These are phyloP conservation scores for Cyclotella sp. DNA, from an alignment of 108 stramenopile genomes.

Conservation along the genomic window DNA sequence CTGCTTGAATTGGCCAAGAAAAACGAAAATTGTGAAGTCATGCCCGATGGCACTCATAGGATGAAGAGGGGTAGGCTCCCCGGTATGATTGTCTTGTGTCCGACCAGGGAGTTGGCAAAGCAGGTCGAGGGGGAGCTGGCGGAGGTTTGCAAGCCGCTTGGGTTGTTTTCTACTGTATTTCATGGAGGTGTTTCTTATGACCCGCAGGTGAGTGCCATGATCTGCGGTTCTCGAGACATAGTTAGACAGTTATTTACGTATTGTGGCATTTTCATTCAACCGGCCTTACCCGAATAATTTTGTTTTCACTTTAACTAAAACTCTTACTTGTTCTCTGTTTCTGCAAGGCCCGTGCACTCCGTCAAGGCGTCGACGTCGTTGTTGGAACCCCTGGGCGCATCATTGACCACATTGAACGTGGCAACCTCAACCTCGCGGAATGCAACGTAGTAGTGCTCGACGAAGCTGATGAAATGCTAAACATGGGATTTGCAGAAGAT, in stretches of 20 bases:
- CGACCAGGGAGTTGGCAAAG: conserved; percentile 98
- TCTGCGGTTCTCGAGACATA: not conserved
- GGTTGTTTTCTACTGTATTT: conserved; percentile 85
- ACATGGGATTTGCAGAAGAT: conserved; percentile 99
- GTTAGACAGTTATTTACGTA: not conserved
- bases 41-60: conserved; percentile 54
- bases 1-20: conserved; percentile 56
- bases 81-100: conserved; percentile 94
- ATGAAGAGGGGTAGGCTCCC: conserved; percentile 85
- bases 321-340: not conserved
- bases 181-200: conserved; percentile 98
- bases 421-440: conserved; percentile 86
- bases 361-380: conserved; percentile 91
- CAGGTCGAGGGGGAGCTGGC: conserved; percentile 95
- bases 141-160: conserved; percentile 73
- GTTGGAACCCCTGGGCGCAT: conserved; percentile 99
- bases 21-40: conserved; percentile 58
- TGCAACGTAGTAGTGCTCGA: conserved; percentile 93
- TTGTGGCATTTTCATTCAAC: not conserved
- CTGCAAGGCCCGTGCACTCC: conserved; percentile 74
- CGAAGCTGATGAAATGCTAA: conserved; percentile 99
- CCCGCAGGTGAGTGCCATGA: conserved; percentile 63
- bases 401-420: conserved; percentile 96
- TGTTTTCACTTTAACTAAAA: not conserved
- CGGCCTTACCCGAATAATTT: not conserved